Conservation (phyloP, 768 basidiomycete species). For the Crucibulum laeve region DNA sequence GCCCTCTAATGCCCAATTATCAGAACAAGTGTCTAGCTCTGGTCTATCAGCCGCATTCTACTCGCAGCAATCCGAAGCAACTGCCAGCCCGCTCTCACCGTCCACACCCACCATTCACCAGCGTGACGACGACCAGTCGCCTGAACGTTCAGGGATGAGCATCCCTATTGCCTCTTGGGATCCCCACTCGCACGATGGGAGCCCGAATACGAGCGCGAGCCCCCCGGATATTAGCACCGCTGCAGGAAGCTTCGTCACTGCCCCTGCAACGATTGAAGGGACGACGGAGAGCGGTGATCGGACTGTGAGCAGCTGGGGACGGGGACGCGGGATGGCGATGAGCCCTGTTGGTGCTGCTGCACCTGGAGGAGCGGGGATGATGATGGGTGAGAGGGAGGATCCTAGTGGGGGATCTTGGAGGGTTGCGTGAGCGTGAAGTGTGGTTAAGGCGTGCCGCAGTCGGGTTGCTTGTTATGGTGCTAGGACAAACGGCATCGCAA, state of each 20-base stretch:
- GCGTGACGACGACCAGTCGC: conserved; percentile 1
- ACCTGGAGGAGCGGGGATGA: conserved; percentile 4
- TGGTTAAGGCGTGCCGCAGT: conserved; percentile 1
- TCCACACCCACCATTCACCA: conserved; percentile 3
- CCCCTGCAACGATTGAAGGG: conserved; percentile 54
- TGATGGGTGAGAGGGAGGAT: conserved; percentile 11
- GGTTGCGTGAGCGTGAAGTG: conserved; percentile 11
- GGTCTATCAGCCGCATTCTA: conserved; percentile 12
- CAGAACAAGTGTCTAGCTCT: conserved; percentile 6
- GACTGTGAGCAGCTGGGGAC: conserved; percentile 38
- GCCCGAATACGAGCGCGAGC: conserved; percentile 22
- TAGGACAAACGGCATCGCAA: too few species aligned
- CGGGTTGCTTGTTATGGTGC: neutral
- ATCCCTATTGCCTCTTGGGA: conserved; percentile 4
- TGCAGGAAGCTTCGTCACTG: conserved; percentile 63
- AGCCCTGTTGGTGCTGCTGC: conserved; percentile 3
- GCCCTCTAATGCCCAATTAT: conserved; percentile 2
- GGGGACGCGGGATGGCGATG: conserved; percentile 7
- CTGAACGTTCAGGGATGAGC: neutral
- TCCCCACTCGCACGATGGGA: neutral
- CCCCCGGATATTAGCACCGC: conserved; percentile 67
- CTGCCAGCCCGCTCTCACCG: conserved; percentile 9
- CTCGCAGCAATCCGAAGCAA: conserved; percentile 16
- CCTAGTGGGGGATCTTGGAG: conserved; percentile 16
- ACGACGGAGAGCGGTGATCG: conserved; percentile 41